A percentile compares a stretch with the other conserved stretches of the same genome.
Conservation (phyloP, 139 green algal species). For the Micractinium sp. region DNA sequence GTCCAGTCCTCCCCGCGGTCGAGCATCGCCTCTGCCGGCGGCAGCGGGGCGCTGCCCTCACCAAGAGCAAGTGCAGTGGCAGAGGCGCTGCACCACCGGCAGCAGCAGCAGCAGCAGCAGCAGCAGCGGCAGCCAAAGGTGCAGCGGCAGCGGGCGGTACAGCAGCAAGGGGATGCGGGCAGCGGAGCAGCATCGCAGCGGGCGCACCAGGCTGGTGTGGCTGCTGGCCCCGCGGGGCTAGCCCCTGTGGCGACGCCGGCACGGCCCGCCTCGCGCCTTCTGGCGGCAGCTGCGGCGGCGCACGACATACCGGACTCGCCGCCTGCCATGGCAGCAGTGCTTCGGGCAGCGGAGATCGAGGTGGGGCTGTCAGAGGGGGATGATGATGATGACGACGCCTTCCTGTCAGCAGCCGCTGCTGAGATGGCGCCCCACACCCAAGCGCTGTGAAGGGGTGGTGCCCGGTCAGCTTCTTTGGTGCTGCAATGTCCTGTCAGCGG, state of each 20-base stretch:
- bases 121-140: not conserved
- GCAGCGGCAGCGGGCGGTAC: not conserved
- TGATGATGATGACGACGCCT: not conserved
- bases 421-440: not conserved
- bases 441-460: too few species aligned
- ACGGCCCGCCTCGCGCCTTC: not conserved
- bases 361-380: not conserved
- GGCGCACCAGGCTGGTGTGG: not conserved
- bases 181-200: not conserved
- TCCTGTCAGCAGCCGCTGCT: not conserved
- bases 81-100: not conserved
- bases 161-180: not conserved
- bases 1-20: not conserved
- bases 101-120: not conserved
- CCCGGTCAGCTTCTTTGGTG: too few species aligned
- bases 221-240: not conserved
- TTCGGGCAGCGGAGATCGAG: not conserved
- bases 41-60: not conserved
- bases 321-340: constrained; percentile 3
- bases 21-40: not conserved
- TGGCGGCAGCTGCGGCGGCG: not conserved
- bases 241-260: too few species aligned
- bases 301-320: not conserved
- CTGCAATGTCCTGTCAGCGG: too few species aligned
- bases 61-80: not conserved